Evolutionary conservation across 192 early-diverging fungal species (phyloP), one percentile per base, ranked within the genome.

Genomic region (Cladochytrium replicatum): DNA sequence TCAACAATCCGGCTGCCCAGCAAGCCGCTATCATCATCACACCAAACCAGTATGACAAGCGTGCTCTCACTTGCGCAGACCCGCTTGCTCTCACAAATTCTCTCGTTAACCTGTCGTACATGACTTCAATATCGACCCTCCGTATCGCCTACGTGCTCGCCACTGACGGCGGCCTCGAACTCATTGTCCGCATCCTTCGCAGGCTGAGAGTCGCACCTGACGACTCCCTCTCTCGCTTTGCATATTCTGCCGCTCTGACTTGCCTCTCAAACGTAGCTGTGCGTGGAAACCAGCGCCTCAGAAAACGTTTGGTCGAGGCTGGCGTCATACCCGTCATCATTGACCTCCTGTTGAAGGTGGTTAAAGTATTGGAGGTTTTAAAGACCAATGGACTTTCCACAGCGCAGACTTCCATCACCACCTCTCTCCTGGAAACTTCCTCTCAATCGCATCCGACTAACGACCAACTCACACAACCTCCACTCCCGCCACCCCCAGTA

Each of bases 1-100:
- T n/a, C n/a, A n/a, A n/a, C n/a, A n/a, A n/a, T n/a, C n/a, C n/a
- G n/a, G n/a, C n/a, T n/a, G n/a, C n/a, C n/a, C n/a, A n/a, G n/a
- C n/a, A n/a, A n/a, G n/a, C n/a, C n/a, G n/a, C n/a, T n/a, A n/a
- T n/a, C n/a, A n/a, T n/a, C n/a, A n/a, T n/a, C n/a, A n/a, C n/a
- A n/a, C n/a, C n/a, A n/a, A n/a, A n/a, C n/a, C n/a, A 85, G 37
- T 97, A 93, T 60, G 93, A 97, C 67, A 82, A 91, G 58, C 85
- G 93, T 55, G 93, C 89, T n/a, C 77, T 97, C n/a, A 83, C 88
- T 58, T 86, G 84, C 57, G 88, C 89, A 3, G 89, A 88, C 59
- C 80, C 80, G 32, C 67, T 88, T 52, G 81, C 91, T 26, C 77
- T 97, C 43, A 80, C 87, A 55, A 88, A 87, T 53, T 90, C 91